Conservation (phyloP, 768 basidiomycete species). For the Leccinum barrowsii region DNA sequence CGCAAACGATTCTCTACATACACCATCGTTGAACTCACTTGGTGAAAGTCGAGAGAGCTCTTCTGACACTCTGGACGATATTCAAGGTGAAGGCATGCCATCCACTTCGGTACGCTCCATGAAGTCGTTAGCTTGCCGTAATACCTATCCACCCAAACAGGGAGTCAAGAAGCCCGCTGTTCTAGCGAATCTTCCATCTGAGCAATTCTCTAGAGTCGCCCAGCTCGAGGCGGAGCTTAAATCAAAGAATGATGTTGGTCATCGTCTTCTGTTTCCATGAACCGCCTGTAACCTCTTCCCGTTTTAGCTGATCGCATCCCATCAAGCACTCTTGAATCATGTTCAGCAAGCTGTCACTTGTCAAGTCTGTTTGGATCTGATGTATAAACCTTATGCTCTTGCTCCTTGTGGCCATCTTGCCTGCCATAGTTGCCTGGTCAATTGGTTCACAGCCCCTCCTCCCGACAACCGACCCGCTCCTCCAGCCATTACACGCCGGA, state of each 20-base stretch:
- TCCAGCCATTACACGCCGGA: constrained; percentile 35
- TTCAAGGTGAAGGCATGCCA: constrained; percentile 4
- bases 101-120: constrained; percentile 14
- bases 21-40: background rate
- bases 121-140: background rate
- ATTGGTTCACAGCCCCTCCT: constrained; percentile 64
- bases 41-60: background rate
- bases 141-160: constrained; percentile 13
- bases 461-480: constrained; percentile 22
- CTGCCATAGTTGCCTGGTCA: constrained; percentile 68
- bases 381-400: constrained; percentile 70
- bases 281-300: background rate
- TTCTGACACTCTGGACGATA: background rate
- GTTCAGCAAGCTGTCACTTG: constrained; percentile 67
- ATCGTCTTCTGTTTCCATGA: background rate
- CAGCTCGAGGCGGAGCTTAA: constrained; percentile 45
- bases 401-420: constrained; percentile 74
- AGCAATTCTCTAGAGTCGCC: constrained; percentile 23
- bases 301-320: constrained; percentile 45
- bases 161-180: background rate
- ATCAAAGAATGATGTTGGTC: constrained; percentile 38
- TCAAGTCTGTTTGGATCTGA: constrained; percentile 74
- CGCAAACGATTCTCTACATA: background rate
- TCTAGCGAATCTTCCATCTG: background rate
- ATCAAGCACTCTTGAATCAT: constrained; percentile 50